These are phyloP conservation scores for Paratinospora sagittata DNA, from an alignment of 164 flowering plant genomes.

Conservation along the genomic window DNA sequence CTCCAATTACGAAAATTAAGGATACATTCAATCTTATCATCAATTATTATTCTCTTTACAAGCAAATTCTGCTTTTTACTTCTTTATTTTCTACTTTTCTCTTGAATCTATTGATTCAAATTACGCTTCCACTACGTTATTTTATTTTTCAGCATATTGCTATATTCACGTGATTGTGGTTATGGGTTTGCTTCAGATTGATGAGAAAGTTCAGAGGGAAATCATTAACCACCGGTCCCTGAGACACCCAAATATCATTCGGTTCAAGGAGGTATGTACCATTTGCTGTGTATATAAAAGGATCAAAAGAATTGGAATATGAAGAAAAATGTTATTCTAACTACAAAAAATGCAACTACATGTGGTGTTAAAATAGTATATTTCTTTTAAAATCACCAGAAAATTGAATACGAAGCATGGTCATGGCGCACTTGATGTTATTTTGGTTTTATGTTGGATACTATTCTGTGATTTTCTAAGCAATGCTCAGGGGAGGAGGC, in stretches of 20 bases:
- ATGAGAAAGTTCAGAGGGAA: constrained; percentile 1
- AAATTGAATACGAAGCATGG: too few relatives aligned
- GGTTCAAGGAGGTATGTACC: not conserved
- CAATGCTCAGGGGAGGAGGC: not conserved
- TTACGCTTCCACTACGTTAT: too few relatives aligned
- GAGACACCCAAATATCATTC: constrained; percentile 2
- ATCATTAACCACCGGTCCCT: constrained; percentile 3
- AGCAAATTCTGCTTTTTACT: too few relatives aligned
- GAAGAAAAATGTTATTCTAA: too few relatives aligned
- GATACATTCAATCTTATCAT: too few relatives aligned
- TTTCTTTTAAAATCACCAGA: too few relatives aligned
- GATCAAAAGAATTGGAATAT: not conserved
- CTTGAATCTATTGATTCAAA: too few relatives aligned
- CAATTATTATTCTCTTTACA: too few relatives aligned
- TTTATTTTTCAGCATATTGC: not conserved
- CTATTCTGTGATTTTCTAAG: not conserved
- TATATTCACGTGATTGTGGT: not conserved
- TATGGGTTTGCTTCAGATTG: not conserved
- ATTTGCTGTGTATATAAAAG: not conserved
- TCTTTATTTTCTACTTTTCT: too few relatives aligned
- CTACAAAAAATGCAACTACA: too few relatives aligned
- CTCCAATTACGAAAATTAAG: too few relatives aligned
- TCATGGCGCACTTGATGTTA: not conserved
- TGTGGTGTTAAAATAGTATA: too few relatives aligned
- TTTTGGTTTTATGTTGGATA: not conserved